Percentiles rank a stretch among this genome's conserved stretches.
phyloP scores from a whole-genome alignment of 1,284 basidiomycete genomes.

The Gomphus bonarii region DNA sequence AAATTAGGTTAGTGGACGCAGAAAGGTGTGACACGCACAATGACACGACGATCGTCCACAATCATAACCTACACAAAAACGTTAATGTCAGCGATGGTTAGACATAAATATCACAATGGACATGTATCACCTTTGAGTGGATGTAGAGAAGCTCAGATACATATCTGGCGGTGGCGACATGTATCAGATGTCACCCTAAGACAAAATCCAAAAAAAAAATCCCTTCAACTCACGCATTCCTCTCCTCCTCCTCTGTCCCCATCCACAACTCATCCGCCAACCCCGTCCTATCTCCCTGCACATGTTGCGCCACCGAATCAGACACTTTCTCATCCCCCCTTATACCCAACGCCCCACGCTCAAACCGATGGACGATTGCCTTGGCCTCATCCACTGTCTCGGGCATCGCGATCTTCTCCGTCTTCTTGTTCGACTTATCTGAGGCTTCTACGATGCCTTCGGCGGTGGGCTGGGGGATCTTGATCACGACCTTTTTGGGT shows the following conservation, averaged over 20 bases:
- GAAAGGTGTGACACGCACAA: conserved; percentile 38
- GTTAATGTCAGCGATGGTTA: not conserved
- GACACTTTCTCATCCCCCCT: conserved; percentile 50
- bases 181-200: conserved; percentile 5
- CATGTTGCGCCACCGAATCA: conserved; percentile 74
- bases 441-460: conserved; percentile 33
- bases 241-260: conserved; percentile 75
- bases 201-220: not conserved
- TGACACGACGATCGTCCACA: conserved; percentile 81
- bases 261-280: conserved; percentile 72
- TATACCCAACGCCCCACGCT: conserved; percentile 46
- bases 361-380: conserved; percentile 54
- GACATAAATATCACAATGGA: no score
- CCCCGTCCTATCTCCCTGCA: conserved; percentile 47
- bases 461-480: conserved; percentile 34
- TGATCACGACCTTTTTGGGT: conserved; percentile 37
- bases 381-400: conserved; percentile 53
- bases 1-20: not conserved
- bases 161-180: conserved; percentile 34
- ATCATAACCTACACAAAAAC: conserved; percentile 55
- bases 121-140: conserved; percentile 44
- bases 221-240: conserved; percentile 47
- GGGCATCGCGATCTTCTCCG: conserved; percentile 57
- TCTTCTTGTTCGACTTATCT: conserved; percentile 39
- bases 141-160: conserved; percentile 78